Percentiles rank a stretch among this genome's conserved stretches.
phyloP scores from a whole-genome alignment of 345 rosid species.

The Melastoma malabathricum region DNA sequence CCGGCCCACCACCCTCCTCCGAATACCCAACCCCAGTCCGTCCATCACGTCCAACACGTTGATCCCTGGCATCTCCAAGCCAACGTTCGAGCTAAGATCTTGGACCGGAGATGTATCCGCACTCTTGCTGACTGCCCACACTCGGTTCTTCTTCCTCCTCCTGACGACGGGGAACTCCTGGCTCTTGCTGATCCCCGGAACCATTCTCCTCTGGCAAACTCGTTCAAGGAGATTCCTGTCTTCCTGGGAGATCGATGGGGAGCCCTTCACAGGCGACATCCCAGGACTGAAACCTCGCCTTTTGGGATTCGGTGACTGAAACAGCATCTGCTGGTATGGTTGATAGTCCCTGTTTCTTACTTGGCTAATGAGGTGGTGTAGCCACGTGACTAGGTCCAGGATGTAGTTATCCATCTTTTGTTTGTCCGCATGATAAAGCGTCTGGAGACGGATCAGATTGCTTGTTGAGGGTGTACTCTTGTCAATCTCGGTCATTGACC shows the following conservation, averaged over 20 bases:
- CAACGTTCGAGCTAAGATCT: slow-evolving; percentile 4
- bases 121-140: slow-evolving; percentile 46
- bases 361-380: slow-evolving; percentile 48
- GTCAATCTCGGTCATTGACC: slow-evolving; percentile 37
- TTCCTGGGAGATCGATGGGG: slow-evolving; percentile 41
- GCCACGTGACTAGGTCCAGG: slow-evolving; percentile 70
- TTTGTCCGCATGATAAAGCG: slow-evolving; percentile 72
- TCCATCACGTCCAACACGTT: slow-evolving; percentile 38
- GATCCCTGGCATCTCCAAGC: slow-evolving; percentile 12
- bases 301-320: slow-evolving; percentile 21
- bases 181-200: slow-evolving; percentile 66
- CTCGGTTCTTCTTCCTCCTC: slow-evolving; percentile 18
- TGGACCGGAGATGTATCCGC: slow-evolving; percentile 50
- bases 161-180: slow-evolving; percentile 39
- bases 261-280: slow-evolving; percentile 20
- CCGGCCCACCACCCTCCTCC: slow-evolving; percentile 1
- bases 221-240: slow-evolving; percentile 46
- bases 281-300: slow-evolving; percentile 16
- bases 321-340: slow-evolving; percentile 18
- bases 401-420: slow-evolving; percentile 44
- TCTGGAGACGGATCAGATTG: slow-evolving; percentile 55
- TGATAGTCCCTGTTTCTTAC: slow-evolving; percentile 33
- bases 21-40: slow-evolving; percentile 26
- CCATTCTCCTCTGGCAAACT: slow-evolving; percentile 24
- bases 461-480: slow-evolving; percentile 8